Percentiles rank a stretch among this genome's conserved stretches.
These are phyloP conservation scores for Trebouxia sp. DNA, from an alignment of 139 green algal species.

Conservation along the genomic window DNA sequence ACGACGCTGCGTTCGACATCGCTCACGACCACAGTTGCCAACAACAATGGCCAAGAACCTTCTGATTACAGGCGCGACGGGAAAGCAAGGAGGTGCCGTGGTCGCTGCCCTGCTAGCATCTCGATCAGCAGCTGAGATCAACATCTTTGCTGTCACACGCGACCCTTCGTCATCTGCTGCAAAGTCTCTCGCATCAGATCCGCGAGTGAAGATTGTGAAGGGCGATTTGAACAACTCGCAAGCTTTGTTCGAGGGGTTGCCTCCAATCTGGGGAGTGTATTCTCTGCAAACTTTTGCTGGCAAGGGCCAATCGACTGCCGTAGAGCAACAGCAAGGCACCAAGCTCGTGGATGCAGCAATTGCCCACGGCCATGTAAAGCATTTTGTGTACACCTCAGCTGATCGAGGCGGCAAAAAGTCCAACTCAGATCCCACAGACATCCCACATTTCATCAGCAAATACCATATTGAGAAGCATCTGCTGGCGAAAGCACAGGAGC, in stretches of 20 bases:
- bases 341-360: not conserved
- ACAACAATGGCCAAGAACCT: not conserved
- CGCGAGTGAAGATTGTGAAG: not conserved
- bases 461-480: constrained; percentile 6
- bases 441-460: constrained; percentile 20
- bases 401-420: not conserved
- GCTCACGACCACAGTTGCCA: not conserved
- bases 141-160: not conserved
- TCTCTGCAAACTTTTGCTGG: not conserved
- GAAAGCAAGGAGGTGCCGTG: not conserved
- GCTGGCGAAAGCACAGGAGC: not conserved
- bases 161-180: not conserved
- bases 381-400: not conserved
- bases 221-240: not conserved
- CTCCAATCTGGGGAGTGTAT: not conserved
- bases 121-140: not conserved
- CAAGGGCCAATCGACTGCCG: not conserved
- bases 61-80: not conserved
- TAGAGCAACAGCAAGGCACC: not conserved
- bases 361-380: not conserved
- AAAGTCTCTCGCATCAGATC: not conserved
- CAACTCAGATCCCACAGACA: not conserved
- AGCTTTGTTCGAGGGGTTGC: not conserved
- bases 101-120: constrained; percentile 8
- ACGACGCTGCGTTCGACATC: not conserved